phyloP scores from a whole-genome alignment of 495 filamentous ascomycete species.

The Corynascus novoguineensis region DNA sequence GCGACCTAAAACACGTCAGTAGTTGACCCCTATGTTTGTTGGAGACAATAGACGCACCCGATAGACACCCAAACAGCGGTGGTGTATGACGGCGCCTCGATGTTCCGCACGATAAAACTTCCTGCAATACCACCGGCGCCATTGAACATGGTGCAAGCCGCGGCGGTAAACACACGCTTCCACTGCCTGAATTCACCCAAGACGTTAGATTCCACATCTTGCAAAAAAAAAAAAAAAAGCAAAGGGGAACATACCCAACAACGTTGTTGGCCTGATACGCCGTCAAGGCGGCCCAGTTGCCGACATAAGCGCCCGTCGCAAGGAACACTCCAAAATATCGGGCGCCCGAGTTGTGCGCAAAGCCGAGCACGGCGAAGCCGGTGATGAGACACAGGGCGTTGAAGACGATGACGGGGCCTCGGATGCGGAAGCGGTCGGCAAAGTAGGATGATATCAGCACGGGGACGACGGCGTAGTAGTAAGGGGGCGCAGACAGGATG shows the following conservation, averaged over 20 bases:
- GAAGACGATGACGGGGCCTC: constrained; percentile 67
- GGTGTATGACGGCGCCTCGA: constrained; percentile 62
- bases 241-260: constrained; percentile 32
- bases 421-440: constrained; percentile 58
- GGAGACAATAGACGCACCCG: constrained; percentile 34
- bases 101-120: constrained; percentile 63
- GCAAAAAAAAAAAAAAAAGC: not conserved
- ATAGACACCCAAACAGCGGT: constrained; percentile 71
- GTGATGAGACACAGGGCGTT: constrained; percentile 65
- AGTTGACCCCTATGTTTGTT: not conserved
- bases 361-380: constrained; percentile 70
- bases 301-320: constrained; percentile 71
- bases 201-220: constrained; percentile 19
- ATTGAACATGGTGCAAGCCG: constrained; percentile 63
- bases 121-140: constrained; percentile 72
- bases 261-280: constrained; percentile 70
- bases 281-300: constrained; percentile 74
- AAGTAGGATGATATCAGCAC: constrained; percentile 64
- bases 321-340: constrained; percentile 71
- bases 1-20: constrained; percentile 31
- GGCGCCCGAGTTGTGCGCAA: constrained; percentile 59
- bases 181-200: constrained; percentile 51
- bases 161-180: constrained; percentile 69
- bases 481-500: constrained; percentile 68
- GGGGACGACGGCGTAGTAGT: constrained; percentile 69